Evolutionary conservation across 179 eudicot genomes (phyloP).

Genomic region (Sideroxylon spinosum): DNA sequence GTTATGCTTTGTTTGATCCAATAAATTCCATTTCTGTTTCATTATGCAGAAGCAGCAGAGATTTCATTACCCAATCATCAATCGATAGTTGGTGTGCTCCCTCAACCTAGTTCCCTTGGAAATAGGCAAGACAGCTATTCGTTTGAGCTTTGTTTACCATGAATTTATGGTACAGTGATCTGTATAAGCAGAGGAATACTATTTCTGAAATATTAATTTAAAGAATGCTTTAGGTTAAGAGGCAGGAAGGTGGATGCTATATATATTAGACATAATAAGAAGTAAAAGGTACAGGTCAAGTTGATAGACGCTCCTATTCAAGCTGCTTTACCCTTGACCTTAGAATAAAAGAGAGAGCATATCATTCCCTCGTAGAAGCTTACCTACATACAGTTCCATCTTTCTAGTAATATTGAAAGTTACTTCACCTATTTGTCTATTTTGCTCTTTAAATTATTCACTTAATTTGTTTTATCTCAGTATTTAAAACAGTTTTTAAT

Average conservation of each 20-base stretch:
- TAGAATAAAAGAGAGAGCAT: background rate
- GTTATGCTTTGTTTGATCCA: background rate
- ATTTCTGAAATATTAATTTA: background rate
- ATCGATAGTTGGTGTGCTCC: conserved; percentile 79
- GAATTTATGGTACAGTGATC: background rate
- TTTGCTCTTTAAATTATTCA: background rate
- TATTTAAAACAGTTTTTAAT: background rate
- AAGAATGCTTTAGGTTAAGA: background rate
- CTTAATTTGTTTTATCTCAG: background rate
- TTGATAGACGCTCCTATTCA: background rate
- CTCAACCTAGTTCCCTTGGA: conserved; percentile 82
- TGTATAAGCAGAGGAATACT: background rate
- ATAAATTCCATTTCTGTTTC: conserved; percentile 9
- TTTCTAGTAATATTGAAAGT: background rate
- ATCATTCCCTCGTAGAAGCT: background rate
- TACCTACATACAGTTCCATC: background rate
- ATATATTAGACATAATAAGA: background rate
- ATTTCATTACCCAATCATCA: conserved; percentile 49
- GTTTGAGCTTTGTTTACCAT: background rate
- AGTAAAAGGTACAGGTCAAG: background rate
- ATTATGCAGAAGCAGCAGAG: conserved; percentile 71
- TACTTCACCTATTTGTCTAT: background rate
- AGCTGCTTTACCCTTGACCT: too few relatives aligned
- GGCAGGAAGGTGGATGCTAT: too few relatives aligned
- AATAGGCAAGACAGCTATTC: conserved; percentile 47